Percentiles rank a stretch among this genome's conserved stretches.
Evolutionary conservation across 805 yeast genomes (phyloP).

Genomic region (Candida qinlingensis): DNA sequence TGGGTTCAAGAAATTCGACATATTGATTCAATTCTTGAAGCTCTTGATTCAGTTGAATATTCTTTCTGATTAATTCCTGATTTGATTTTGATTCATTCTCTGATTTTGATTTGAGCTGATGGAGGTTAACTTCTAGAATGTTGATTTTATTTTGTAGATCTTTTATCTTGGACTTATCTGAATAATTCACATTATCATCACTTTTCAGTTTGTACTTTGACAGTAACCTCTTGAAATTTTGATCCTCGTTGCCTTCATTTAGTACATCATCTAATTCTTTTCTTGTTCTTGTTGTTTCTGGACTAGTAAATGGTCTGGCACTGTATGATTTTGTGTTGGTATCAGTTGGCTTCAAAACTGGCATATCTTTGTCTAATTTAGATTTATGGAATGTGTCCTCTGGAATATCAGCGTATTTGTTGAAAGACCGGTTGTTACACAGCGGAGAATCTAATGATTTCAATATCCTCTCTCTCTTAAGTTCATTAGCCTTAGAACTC

Average conservation of each 20-base stretch:
- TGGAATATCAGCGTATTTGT: not conserved
- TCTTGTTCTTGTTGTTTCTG: not conserved
- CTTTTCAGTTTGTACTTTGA: not conserved
- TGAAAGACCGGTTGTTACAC: not conserved
- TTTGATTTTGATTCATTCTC: not conserved
- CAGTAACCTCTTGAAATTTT: not conserved
- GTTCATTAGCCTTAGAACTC: constrained; percentile 8
- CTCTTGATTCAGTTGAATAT: constrained; percentile 8
- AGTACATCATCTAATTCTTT: not conserved
- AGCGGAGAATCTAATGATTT: constrained; percentile 1
- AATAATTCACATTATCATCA: not conserved
- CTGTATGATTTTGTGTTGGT: not conserved
- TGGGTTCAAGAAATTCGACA: constrained; percentile 16
- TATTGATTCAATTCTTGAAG: constrained; percentile 16
- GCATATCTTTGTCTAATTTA: not conserved
- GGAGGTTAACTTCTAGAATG: constrained; percentile 9
- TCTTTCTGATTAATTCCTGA: constrained; percentile 7
- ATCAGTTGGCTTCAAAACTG: constrained; percentile 2
- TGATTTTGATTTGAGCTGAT: constrained; percentile 3
- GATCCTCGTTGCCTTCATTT: not conserved
- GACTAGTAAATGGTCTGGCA: constrained; percentile 4
- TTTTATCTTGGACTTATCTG: not conserved
- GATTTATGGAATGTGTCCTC: constrained; percentile 1
- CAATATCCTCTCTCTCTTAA: constrained; percentile 18
- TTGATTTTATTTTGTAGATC: constrained; percentile 5